These are phyloP conservation scores for Apiospora sp. DNA, from an alignment of 2,329 filamentous ascomycete genomes.

Conservation along the genomic window DNA sequence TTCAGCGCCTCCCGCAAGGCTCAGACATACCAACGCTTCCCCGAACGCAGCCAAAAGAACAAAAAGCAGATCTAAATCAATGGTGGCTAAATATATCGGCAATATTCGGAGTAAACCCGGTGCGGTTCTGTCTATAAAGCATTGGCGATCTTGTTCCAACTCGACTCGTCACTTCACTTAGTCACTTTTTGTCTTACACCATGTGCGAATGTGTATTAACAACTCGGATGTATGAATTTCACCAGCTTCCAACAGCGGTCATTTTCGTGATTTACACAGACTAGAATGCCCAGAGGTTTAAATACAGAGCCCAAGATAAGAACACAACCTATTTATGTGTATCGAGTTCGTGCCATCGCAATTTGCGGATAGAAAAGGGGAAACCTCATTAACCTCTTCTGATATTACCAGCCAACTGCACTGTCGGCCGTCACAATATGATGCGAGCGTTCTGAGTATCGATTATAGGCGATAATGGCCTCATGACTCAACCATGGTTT, in stretches of 20 bases:
- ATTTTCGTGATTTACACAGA: background rate
- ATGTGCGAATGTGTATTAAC: background rate
- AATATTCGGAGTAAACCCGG: background rate
- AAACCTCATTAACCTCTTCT: background rate
- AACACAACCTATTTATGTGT: background rate
- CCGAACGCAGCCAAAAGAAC: background rate
- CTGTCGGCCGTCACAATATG: background rate
- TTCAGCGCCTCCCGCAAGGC: slow-evolving; percentile 4
- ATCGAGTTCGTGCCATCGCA: background rate
- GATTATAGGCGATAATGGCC: background rate
- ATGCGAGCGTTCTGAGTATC: background rate
- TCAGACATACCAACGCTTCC: background rate
- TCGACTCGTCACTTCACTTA: background rate
- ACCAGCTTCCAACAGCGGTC: background rate
- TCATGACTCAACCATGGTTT: background rate
- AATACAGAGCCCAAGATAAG: background rate
- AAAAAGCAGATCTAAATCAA: background rate
- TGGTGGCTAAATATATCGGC: background rate
- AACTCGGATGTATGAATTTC: background rate
- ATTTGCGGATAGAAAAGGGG: background rate
- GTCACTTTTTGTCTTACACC: background rate
- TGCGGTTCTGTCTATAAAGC: background rate
- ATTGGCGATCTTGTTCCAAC: background rate
- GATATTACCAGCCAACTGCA: background rate
- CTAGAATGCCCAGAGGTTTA: background rate